Conservation (phyloP, 2,329 filamentous ascomycete species). For the Dissoconium aciculare region DNA sequence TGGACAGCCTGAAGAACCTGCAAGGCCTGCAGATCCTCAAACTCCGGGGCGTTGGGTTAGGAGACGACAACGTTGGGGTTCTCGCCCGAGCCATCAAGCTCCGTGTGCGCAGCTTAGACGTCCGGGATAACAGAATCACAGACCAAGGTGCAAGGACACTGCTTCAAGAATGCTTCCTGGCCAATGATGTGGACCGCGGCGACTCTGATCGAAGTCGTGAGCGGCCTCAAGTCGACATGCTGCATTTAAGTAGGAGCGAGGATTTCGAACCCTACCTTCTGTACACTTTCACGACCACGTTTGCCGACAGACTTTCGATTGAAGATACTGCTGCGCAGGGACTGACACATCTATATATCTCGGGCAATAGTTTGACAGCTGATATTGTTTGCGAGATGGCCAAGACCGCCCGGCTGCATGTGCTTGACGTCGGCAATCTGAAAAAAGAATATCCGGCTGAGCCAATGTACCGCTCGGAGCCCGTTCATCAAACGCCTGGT, state of each 20-base stretch:
- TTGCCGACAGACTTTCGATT: conserved; percentile 39
- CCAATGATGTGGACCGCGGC: no score
- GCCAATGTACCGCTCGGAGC: conserved; percentile 38
- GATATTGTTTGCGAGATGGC: conserved; percentile 41
- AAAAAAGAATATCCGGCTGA: conserved; percentile 18
- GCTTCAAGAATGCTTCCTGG: conserved; percentile 36
- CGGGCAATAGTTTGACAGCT: conserved; percentile 40
- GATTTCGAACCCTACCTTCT: conserved; percentile 40
- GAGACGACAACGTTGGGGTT: conserved; percentile 36
- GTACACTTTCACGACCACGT: conserved; percentile 33
- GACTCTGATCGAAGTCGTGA: no score
- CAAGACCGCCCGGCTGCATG: conserved; percentile 36
- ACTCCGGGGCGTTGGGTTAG: conserved; percentile 38
- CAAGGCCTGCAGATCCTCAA: conserved; percentile 42
- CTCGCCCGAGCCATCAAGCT: conserved; percentile 29
- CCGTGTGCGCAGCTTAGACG: conserved; percentile 40
- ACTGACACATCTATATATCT: conserved; percentile 46
- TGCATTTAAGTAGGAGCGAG: no score
- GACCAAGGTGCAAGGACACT: conserved; percentile 39
- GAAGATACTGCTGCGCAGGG: conserved; percentile 41
- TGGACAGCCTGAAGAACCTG: conserved; percentile 34
- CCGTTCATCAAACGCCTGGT: conserved; percentile 20
- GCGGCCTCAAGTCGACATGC: no score
- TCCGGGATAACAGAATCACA: conserved; percentile 43
- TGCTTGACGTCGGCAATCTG: conserved; percentile 41